These are phyloP conservation scores for Roridomyces roridus DNA, from an alignment of 768 basidiomycete species.

Conservation along the genomic window DNA sequence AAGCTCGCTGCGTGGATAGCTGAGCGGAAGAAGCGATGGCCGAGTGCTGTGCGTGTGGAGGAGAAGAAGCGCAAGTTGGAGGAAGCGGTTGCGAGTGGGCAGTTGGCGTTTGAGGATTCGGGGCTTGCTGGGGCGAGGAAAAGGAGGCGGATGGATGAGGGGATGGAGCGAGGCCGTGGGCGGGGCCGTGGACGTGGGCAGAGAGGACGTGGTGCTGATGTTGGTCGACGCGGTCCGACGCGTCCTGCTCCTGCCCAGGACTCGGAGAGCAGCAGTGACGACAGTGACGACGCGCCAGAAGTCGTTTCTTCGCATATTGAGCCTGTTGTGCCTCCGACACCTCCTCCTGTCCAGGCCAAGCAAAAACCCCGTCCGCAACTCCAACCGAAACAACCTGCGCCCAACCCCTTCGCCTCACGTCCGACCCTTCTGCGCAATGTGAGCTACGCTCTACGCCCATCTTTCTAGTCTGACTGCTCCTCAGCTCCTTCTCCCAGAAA, in stretches of 20 bases:
- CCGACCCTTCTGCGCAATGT: constrained; percentile 84
- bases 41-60: constrained; percentile 67
- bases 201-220: constrained; percentile 19
- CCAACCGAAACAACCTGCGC: constrained; percentile 54
- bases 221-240: constrained; percentile 32
- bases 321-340: not conserved
- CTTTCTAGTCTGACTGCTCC: constrained; percentile 8
- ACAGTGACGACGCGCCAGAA: constrained; percentile 59
- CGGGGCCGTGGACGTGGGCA: constrained; percentile 35
- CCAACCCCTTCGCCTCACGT: constrained; percentile 71
- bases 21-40: constrained; percentile 89
- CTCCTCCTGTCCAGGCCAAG: constrained; percentile 9
- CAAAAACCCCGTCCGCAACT: constrained; percentile 30
- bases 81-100: constrained; percentile 83
- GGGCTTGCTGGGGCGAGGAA: constrained; percentile 46
- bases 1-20: constrained; percentile 85
- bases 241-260: constrained; percentile 16
- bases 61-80: constrained; percentile 84
- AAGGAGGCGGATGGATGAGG: constrained; percentile 42
- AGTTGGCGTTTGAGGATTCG: constrained; percentile 59
- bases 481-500: constrained; percentile 85
- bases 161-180: no score
- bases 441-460: constrained; percentile 33
- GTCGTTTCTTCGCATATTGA: constrained; percentile 50
- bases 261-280: constrained; percentile 35